Evolutionary conservation across 192 early-diverging fungal species (phyloP), one percentile per base, ranked within the genome.

Genomic region (Gigaspora rosea): DNA sequence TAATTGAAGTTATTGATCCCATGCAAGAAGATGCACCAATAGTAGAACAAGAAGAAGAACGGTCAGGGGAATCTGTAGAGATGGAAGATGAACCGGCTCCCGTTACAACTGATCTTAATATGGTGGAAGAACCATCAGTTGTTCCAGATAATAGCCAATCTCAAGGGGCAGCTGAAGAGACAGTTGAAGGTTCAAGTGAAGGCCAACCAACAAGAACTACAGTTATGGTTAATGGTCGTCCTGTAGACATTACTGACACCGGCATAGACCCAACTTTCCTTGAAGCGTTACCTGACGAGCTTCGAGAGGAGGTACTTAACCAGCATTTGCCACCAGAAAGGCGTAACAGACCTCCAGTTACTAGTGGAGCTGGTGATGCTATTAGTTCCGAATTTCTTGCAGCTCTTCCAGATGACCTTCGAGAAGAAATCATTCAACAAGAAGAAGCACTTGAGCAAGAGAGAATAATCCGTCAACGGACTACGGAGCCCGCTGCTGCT

Each of bases 191-290:
- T 4, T 33, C 64, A 27, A 56, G 18, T 57, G 75, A 76, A 67
- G 15, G 49, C 46, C 50, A 46, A 56, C 6, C 15, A 32, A 54
- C 79, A 15, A 85, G 87, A 59, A 86, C 86, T 2, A 87, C 87
- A 32, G 87, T 97, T 0, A 91, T 84, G 54, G 87, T 99, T 49
- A 87, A 93, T 78, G 97, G 96, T 4, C 85, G 88, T 50, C 74
- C 86, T 75, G 86, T 97, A 0, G 96, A 99, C 73, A 95, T 99
- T 51, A 93, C 95, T 1, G 95, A 94, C 22, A 93, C 92, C 20
- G 97, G 95, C 10, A 99, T 99, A 57, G 97, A 99, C 77, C 88
- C 90, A 6, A 92, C 92, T 75, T 99, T 99, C 80, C 84, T 99
- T 70, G 90, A 93, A 76, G 97, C 97, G 2, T 83, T 99, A 35